Percentiles rank a stretch among this genome's conserved stretches.
phyloP scores from a whole-genome alignment of 768 basidiomycete species.

The Boletus rex-veris region DNA sequence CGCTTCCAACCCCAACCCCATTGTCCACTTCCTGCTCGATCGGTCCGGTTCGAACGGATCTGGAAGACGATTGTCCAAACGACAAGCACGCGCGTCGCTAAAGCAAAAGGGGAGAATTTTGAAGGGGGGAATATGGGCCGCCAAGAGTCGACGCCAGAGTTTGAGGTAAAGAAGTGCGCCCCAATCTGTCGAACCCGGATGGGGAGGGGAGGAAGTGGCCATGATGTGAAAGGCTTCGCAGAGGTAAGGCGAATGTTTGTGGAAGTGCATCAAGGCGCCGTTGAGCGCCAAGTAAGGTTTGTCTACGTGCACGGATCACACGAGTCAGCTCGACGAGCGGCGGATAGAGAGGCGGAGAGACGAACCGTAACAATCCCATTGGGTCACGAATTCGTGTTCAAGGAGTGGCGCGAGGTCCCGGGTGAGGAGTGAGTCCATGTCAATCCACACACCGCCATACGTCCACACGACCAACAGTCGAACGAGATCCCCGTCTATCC shows the following conservation, averaged over 20 bases:
- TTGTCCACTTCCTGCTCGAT: constrained; percentile 60
- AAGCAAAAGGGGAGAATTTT: constrained; percentile 95
- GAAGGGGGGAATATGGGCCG: constrained; percentile 74
- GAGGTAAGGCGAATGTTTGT: constrained; percentile 87
- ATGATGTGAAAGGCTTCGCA: constrained; percentile 96
- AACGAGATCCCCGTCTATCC: constrained; percentile 95
- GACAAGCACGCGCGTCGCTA: constrained; percentile 85
- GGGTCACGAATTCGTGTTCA: constrained; percentile 95
- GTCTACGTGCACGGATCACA: constrained; percentile 39
- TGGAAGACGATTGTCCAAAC: constrained; percentile 89
- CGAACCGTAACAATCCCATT: constrained; percentile 98
- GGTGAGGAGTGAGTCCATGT: constrained; percentile 94
- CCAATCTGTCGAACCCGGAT: constrained; percentile 86
- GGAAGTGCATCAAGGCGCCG: constrained; percentile 94
- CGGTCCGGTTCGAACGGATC: constrained; percentile 76
- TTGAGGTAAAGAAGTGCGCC: constrained; percentile 89
- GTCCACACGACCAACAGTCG: constrained; percentile 85
- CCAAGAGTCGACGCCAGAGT: constrained; percentile 82
- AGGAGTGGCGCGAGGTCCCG: constrained; percentile 81
- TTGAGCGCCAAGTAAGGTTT: constrained; percentile 78
- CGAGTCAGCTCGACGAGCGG: not conserved
- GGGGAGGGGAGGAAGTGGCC: constrained; percentile 67
- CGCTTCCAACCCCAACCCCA: constrained; percentile 55
- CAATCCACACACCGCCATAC: constrained; percentile 92
- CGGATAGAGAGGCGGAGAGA: not conserved